Base-by-base conservation (phyloP, 2,329 filamentous ascomycete genomes). In the Pseudogymnoascus sp. region DNA sequence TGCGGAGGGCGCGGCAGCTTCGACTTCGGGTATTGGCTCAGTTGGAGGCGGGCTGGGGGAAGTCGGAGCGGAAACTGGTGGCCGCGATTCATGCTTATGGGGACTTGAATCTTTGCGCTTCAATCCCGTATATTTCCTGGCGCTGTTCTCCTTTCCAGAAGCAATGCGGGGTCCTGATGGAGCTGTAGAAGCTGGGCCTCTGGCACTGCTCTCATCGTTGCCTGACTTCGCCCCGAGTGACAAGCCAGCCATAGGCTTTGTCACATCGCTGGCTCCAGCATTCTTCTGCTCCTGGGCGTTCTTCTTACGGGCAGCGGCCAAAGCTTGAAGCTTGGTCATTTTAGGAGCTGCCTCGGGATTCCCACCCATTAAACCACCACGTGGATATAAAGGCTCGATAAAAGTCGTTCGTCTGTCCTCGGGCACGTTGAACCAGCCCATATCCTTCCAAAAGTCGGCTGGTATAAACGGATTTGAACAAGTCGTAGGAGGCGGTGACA, bases 281-380 rank as follows among this genome's bases (percentile, higher is more conserved):
- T 70, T 64, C 50, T 74, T 78, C 69, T 84, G 86, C 40, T 88
- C 86, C 31, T 86, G 87, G 12, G 86, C 87, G 75, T 92, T 96
- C 76, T 90, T 93, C 73, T 92, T 93, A 28, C 92, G 84, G 62
- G 90, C 89, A 36, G 91, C 91, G 61, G 93, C 93, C 44, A 99
- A 79, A 59, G 91, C 91, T 70, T 96, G 93, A 53, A 99, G 80
- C 71, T 99, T 99, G 4, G 93, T 96, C 75, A 90, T 82, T 71
- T 93, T 95, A 2, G 84, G 82, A n/a, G 78, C 71, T 11, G 77
- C 77, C 59, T 84, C 82, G 1, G 85, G 82, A 7, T 86, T 84
- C 36, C 95, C 96, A 31, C 95, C 96, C 2, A 96, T 76, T 0
- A 99, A 79, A 1, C 91, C 89, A 16, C 87, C 84, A 59, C 78